A percentile compares a stretch with the other conserved stretches of the same genome.
Evolutionary conservation across 352 stramenopile genomes (phyloP).

Genomic region (Discostella stelligera): DNA sequence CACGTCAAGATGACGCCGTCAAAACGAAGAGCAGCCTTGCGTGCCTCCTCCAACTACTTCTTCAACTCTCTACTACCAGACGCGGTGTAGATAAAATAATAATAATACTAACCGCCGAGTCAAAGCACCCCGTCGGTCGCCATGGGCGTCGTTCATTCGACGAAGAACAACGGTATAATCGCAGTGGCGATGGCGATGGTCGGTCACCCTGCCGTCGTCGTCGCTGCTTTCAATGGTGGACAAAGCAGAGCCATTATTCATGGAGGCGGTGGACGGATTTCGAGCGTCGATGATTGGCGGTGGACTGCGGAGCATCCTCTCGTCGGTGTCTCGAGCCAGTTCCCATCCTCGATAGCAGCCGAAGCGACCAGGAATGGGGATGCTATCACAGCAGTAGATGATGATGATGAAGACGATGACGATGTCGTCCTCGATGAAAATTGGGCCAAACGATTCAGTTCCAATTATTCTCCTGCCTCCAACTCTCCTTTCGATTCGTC

Average conservation of each 20-base stretch:
- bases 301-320: not conserved
- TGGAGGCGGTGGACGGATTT: not conserved
- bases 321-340: not conserved
- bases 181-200: not conserved
- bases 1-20: no score
- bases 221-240: not conserved
- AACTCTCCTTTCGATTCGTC: not conserved
- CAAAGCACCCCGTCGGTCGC: no score
- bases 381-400: no score
- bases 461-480: not conserved
- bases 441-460: not conserved
- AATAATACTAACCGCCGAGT: no score
- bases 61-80: no score
- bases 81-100: no score
- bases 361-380: not conserved
- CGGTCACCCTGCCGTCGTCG: not conserved
- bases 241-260: no score
- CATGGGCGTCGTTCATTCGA: not conserved
- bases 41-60: no score
- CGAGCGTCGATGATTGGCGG: not conserved
- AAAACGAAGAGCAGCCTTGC: no score
- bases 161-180: not conserved
- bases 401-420: not conserved
- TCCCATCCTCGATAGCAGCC: no score
- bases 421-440: not conserved